Base-by-base conservation (phyloP, 495 filamentous ascomycete species). In the Rusavskia elegans region DNA sequence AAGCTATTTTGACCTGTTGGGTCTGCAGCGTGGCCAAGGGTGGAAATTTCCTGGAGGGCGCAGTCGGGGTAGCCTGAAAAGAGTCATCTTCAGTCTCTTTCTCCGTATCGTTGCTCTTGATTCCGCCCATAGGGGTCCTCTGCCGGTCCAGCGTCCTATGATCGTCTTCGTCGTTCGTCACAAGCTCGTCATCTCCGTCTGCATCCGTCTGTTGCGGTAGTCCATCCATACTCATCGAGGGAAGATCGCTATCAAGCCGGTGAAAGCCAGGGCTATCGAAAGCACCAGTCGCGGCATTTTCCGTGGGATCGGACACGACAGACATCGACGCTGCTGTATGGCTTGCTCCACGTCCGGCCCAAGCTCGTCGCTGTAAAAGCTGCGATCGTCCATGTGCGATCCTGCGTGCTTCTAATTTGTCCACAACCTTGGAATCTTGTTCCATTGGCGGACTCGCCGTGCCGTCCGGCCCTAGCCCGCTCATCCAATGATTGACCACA, bases 141-240 rank as follows among this genome's bases (percentile, higher is more conserved):
- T 10, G 52, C 48, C 29, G 64, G 64, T 50, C 51, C 17, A 48
- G 49, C 10, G 45, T 64, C 55, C 57, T 52, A 25, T 60, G 60
- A 45, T 82, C 80, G 36, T 81, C 78, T 40, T 81, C 78, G 27
- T 84, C 82, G 39, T 84, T 83, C 0, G 85, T 89, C n/a, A 87
- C 75, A n/a, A 87, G 72, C 64, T 94, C 88, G 57, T 94, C 87
- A 57, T 95, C 88, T 3, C 85, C 88, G 65, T 95, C 87, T 35
- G 76, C 87, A 57, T 87, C 87, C 2, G 81, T 85, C 56, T 85
- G 71, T 40, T 71, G 71, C 0, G 71, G 74, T n/a, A 54, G 29
- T 30, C 54, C 63, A 39, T 57, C 62, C 25, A 58, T 58, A 48
- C 48, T 54, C 2, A 48, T 37, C n/a, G 37, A 56, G 11, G 35